phyloP scores from a whole-genome alignment of 139 green algal species.

The Spirogloea muscicola region DNA sequence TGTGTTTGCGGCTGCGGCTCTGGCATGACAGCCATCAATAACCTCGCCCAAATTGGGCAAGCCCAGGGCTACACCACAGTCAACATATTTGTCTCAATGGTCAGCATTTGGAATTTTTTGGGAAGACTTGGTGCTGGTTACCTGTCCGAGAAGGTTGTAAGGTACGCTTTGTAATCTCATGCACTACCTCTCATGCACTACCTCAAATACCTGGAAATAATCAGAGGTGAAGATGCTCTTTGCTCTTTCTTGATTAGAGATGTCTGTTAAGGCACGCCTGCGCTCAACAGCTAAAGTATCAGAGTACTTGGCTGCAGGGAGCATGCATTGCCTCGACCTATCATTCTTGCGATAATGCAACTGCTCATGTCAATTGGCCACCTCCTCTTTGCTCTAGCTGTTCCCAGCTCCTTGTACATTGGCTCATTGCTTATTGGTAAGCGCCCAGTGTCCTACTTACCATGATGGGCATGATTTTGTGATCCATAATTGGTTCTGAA shows the following conservation, averaged over 20 bases:
- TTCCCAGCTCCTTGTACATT: constrained; percentile 1
- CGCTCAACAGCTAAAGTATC: neutral
- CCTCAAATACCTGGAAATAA: no score
- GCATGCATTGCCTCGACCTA: neutral
- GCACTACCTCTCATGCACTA: no score
- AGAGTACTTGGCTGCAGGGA: neutral
- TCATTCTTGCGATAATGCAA: neutral
- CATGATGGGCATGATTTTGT: no score
- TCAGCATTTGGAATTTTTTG: constrained; percentile 69
- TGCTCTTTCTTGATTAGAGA: no score
- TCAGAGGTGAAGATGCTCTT: no score
- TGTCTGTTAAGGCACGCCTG: no score
- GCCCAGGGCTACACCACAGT: constrained; percentile 29
- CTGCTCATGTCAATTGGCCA: constrained; percentile 4
- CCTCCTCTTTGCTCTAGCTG: neutral
- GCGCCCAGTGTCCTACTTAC: no score
- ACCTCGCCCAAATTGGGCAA: constrained; percentile 63
- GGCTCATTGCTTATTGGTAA: constrained; percentile 4
- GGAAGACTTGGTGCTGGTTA: constrained; percentile 50
- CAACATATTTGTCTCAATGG: constrained; percentile 65
- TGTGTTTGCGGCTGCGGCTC: constrained; percentile 56
- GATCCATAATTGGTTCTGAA: no score
- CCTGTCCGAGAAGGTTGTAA: constrained; percentile 20
- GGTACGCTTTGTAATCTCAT: no score
- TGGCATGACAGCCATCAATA: constrained; percentile 75